Evolutionary conservation across 441 rosid species (phyloP).

Genomic region (Macaranga tanarius): DNA sequence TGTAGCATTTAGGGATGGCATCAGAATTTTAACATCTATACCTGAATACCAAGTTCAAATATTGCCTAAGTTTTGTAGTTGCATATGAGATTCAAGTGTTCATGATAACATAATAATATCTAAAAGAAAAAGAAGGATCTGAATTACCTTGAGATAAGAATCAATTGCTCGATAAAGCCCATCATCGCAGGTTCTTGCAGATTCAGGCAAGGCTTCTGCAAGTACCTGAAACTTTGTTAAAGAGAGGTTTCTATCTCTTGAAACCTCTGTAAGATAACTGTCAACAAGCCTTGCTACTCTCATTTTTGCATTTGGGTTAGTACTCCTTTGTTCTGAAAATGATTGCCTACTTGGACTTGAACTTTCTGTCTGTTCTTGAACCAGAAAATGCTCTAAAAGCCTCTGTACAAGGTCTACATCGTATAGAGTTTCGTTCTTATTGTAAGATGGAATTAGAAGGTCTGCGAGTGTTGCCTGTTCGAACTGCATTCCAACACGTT

Average conservation of each 20-base stretch:
- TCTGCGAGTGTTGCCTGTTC: slow-evolving; percentile 87
- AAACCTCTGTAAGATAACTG: slow-evolving; percentile 87
- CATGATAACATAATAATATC: background rate
- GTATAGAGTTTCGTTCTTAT: slow-evolving; percentile 61
- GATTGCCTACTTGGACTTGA: slow-evolving; percentile 69
- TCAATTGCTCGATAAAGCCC: slow-evolving; percentile 91
- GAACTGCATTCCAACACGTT: slow-evolving; percentile 95
- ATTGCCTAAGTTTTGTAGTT: background rate
- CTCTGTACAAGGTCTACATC: slow-evolving; percentile 95
- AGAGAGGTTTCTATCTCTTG: slow-evolving; percentile 79
- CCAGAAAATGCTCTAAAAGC: slow-evolving; percentile 87
- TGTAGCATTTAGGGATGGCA: background rate
- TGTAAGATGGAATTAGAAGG: slow-evolving; percentile 71
- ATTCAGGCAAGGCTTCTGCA: slow-evolving; percentile 90
- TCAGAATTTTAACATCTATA: background rate
- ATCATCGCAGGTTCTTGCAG: slow-evolving; percentile 89
- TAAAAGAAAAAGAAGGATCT: background rate
- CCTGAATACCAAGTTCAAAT: background rate
- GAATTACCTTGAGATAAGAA: slow-evolving; percentile 85
- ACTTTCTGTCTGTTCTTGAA: slow-evolving; percentile 84
- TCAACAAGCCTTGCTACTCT: slow-evolving; percentile 93
- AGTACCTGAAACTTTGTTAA: slow-evolving; percentile 88
- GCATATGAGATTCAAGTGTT: background rate
- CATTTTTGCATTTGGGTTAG: slow-evolving; percentile 69
- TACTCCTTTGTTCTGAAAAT: slow-evolving; percentile 44